Conservation (phyloP, 805 yeast species). For the Yamadazyma akitaensis region DNA sequence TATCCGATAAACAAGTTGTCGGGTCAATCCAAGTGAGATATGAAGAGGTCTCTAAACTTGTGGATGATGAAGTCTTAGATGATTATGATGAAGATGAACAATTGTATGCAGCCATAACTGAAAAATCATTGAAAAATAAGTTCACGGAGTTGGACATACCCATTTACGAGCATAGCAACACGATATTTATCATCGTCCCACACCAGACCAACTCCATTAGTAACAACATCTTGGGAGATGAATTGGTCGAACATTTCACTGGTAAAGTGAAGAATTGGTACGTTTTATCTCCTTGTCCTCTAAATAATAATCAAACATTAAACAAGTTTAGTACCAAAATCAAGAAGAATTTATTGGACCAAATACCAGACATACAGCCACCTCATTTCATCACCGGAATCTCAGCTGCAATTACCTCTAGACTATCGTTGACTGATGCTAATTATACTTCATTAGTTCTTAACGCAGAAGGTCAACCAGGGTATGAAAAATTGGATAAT, state of each 20-base stretch:
- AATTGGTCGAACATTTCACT: slow-evolving; percentile 16
- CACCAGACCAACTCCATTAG: slow-evolving; percentile 35
- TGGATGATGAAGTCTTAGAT: slow-evolving; percentile 13
- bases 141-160: slow-evolving; percentile 24
- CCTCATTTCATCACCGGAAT: slow-evolving; percentile 64
- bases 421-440: slow-evolving; percentile 9
- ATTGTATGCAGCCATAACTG: slow-evolving; percentile 36
- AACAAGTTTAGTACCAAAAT: slow-evolving; percentile 15
- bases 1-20: slow-evolving; percentile 9
- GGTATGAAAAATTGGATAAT: slow-evolving; percentile 51
- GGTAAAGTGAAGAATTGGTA: slow-evolving; percentile 22
- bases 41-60: slow-evolving; percentile 1
- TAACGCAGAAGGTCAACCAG: slow-evolving; percentile 62
- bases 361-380: slow-evolving; percentile 41
- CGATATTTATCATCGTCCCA: slow-evolving; percentile 27
- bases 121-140: slow-evolving; percentile 18
- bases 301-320: slow-evolving; percentile 29
- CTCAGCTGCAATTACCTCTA: slow-evolving; percentile 43
- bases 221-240: slow-evolving; percentile 26
- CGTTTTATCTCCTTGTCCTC: slow-evolving; percentile 34
- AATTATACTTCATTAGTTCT: slow-evolving; percentile 26
- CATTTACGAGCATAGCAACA: slow-evolving; percentile 13
- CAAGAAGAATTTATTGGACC: neutral
- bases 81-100: slow-evolving; percentile 52
- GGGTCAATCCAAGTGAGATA: slow-evolving; percentile 5